Base-by-base conservation (phyloP, 2,329 filamentous ascomycete genomes). In the Elsinoe perseae region DNA sequence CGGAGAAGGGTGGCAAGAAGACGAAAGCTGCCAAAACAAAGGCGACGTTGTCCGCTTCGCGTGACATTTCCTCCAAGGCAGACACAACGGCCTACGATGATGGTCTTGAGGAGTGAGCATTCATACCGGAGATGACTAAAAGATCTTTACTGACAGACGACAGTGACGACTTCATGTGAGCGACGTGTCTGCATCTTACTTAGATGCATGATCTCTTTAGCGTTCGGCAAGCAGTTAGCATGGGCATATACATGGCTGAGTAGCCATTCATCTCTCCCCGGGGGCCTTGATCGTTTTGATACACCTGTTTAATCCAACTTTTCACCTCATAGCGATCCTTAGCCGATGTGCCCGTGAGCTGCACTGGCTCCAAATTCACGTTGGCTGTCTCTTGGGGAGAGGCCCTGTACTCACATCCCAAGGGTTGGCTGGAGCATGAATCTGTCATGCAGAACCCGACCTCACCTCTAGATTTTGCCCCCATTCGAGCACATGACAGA, bases 1-100 rank as follows among this genome's bases (percentile, higher is more conserved):
- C 88, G 2, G 89, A 95, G 62, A 96, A 95, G 79, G 85, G 88
- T 56, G 88, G 86, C 66, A 98, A 97, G 87, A 98, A 97, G 83
- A 84, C 79, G 64, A 97, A 97, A 81, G 91, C 91, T 3, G 87
- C 89, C 60, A 97, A 97, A 83, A 95, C 87, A 36, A 98, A 98
- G 83, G 83, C 87, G 16, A 85, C 83, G 5, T 77, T 97, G 50
- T 86, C 87, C 56, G 83, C 87, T 58, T 75, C 73, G 67, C 75
- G 85, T 68, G 74, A 78, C 74, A 70, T 79, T 65, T 73, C 70
- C 65, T 69, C 65, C 61, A 73, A 74, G 50, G 79, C 83, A 14
- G 92, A 97, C 71, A 83, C 82, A n/a, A 81, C 80, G 57, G 77
- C 82, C 48, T 95, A 97, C 67, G 87, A 89, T 27, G 87, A 89